A percentile compares a stretch with the other conserved stretches of the same genome.
Conservation (phyloP, 2,329 filamentous ascomycete genomes). For the Lachnellula occidentalis region DNA sequence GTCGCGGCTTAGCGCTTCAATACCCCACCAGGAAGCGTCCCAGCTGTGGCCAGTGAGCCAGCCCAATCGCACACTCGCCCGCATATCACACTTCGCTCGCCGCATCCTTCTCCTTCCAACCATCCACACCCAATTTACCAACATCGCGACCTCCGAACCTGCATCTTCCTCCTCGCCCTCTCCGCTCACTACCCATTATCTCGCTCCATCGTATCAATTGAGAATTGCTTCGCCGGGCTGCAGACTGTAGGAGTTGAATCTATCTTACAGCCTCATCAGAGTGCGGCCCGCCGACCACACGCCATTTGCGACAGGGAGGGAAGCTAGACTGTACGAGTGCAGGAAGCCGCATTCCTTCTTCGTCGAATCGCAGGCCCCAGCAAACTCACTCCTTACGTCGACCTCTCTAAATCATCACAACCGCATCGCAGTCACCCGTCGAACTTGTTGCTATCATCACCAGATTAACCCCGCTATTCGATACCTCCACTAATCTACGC, state of each 20-base stretch:
- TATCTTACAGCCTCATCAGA: not conserved
- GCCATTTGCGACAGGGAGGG: conserved; percentile 5
- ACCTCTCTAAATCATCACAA: too few relatives aligned
- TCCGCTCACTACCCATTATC: not conserved
- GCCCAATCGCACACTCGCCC: not conserved
- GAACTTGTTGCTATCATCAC: not conserved
- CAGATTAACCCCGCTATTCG: conserved; percentile 4
- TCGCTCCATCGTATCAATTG: not conserved
- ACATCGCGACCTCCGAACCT: not conserved
- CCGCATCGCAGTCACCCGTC: not conserved
- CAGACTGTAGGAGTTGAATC: not conserved
- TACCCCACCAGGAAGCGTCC: too few relatives aligned
- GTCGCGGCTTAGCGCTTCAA: too few relatives aligned
- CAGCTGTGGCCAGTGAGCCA: not conserved
- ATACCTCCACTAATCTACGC: conserved; percentile 4
- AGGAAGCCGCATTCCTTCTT: conserved; percentile 18
- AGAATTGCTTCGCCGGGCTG: not conserved
- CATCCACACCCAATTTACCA: not conserved
- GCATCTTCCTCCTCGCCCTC: not conserved
- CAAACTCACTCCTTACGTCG: too few relatives aligned
- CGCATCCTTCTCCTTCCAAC: not conserved
- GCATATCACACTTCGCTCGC: not conserved
- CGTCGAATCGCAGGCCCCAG: conserved; percentile 9
- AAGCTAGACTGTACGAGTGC: conserved; percentile 15
- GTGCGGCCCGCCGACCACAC: not conserved